These are phyloP conservation scores for Hansenula anomala DNA, from an alignment of 1,139 yeast genomes.

Conservation along the genomic window DNA sequence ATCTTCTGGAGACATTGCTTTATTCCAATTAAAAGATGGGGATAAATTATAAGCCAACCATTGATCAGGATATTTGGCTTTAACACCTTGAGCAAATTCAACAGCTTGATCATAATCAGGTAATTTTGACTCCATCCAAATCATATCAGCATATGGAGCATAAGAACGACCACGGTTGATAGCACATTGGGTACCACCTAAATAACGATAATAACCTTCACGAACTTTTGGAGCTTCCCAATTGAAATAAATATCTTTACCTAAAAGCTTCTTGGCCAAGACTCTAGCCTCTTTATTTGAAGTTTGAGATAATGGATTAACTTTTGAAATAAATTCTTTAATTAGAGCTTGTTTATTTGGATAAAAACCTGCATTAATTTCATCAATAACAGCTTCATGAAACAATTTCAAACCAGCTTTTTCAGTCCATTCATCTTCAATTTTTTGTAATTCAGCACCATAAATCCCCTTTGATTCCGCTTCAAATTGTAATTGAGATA, in stretches of 20 bases:
- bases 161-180: conserved; percentile 95
- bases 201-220: conserved; percentile 96
- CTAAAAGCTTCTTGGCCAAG: conserved; percentile 71
- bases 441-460: conserved; percentile 64
- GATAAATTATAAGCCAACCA: conserved; percentile 96
- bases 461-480: conserved; percentile 74
- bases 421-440: conserved; percentile 81
- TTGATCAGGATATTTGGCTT: conserved; percentile 75
- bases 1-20: conserved; percentile 83
- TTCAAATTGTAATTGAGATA: conserved; percentile 72
- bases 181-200: conserved; percentile 97
- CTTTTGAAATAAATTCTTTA: conserved; percentile 59
- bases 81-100: conserved; percentile 92
- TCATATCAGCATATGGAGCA: conserved; percentile 92
- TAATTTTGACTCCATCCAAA: conserved; percentile 98
- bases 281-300: conserved; percentile 80
- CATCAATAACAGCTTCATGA: conserved; percentile 90
- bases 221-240: conserved; percentile 97
- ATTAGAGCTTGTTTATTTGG: conserved; percentile 65
- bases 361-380: conserved; percentile 55
- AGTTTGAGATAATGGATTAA: conserved; percentile 69
- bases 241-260: conserved; percentile 84
- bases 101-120: conserved; percentile 93
- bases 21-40: conserved; percentile 97
- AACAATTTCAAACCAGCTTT: conserved; percentile 84